Evolutionary conservation across 441 rosid genomes (phyloP), one percentile per base, ranked within the genome.

Genomic region (Pelargonium fulgidum): DNA sequence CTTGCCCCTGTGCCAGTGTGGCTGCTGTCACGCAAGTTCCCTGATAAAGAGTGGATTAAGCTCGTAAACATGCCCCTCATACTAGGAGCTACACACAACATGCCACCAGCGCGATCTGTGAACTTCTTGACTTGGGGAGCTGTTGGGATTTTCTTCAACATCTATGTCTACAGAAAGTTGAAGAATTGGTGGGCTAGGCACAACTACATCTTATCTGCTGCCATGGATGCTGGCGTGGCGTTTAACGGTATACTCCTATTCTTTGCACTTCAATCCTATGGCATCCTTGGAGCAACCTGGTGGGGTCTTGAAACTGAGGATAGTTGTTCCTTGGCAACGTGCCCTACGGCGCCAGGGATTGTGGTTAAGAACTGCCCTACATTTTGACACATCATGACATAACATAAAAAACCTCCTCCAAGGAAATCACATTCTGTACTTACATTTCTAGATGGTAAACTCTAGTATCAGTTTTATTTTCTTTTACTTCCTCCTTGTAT

Each of bases 111-210:
- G n/a, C 84, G 68, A 75, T 72, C 97, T 5, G 89, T 91, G 70
- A 85, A 87, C 77, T 87, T 69, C 69, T 67, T 81, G 73, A 77
- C 84, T 8, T 93, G 94, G 98, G 82, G 81, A 73, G 59, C 62
- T 2, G 91, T 91, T 11, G 97, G 96, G 16, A 47, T 85, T 41
- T 50, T 87, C 72, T 91, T 91, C 85, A 87, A 89, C 73, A 80
- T 74, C 73, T 87, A 82, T 45, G 75, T 89, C n/a, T 89, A 83
- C 78, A 88, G 74, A 14, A 81, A 58, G 81, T 81, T 65, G 73
- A 90, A 84, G 75, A 71, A 39, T 42, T 90, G 98, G 96, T 90
- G 98, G 98, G 93, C 85, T 0, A 84, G 89, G 67, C 86, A 90
- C 65, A 92, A 76, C 65, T 89, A 90, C 72, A 81, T 92, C 39